A percentile compares a stretch with the other conserved stretches of the same genome.
Conservation (phyloP, 305 asterid genomes). For the Fraxinus velutina region DNA sequence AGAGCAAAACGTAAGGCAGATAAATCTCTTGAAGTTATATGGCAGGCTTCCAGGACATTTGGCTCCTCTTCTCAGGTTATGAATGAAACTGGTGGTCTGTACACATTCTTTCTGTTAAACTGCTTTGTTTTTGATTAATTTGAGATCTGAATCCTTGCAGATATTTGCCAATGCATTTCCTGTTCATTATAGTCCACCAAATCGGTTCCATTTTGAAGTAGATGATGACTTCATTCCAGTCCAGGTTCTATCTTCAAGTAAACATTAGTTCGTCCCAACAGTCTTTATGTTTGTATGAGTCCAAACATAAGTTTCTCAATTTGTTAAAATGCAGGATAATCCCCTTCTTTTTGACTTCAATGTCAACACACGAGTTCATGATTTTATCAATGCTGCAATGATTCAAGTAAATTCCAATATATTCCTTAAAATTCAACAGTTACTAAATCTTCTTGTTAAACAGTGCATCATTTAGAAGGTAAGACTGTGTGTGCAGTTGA, state of each 20-base stretch:
- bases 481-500: neutral
- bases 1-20: constrained; percentile 35
- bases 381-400: constrained; percentile 40
- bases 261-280: neutral
- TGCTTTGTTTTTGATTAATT: neutral
- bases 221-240: constrained; percentile 24
- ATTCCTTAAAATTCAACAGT: constrained; percentile 12
- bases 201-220: constrained; percentile 41
- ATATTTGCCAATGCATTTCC: constrained; percentile 45
- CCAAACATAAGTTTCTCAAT: neutral
- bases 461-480: neutral
- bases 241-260: constrained; percentile 33
- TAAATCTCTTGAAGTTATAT: constrained; percentile 44
- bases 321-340: constrained; percentile 34
- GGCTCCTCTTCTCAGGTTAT: constrained; percentile 42
- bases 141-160: constrained; percentile 24
- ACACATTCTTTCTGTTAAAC: neutral
- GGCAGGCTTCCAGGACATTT: constrained; percentile 46
- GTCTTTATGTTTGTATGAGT: neutral
- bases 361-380: constrained; percentile 33
- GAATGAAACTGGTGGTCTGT: neutral
- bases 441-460: neutral
- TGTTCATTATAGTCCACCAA: constrained; percentile 41
- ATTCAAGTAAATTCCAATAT: neutral
- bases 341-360: constrained; percentile 37